Evolutionary conservation across 805 yeast species (phyloP).

Genomic region (Brettanomyces bruxellensis): DNA sequence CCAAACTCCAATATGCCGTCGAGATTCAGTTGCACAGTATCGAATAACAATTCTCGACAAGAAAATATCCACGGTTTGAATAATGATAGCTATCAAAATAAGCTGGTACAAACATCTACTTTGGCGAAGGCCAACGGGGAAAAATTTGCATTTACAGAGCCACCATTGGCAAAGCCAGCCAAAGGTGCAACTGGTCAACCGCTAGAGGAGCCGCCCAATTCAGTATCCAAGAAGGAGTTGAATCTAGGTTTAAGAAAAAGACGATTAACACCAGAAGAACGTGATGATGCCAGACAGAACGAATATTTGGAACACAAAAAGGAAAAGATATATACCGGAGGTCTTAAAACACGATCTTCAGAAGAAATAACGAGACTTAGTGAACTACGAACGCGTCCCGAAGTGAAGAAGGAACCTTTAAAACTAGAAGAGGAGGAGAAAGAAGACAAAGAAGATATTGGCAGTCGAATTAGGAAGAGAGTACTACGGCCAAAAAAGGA

Average conservation of each 20-base stretch:
- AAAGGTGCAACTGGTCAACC: slow-evolving; percentile 67
- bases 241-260: slow-evolving; percentile 7
- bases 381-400: slow-evolving; percentile 10
- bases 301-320: slow-evolving; percentile 7
- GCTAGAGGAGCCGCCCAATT: slow-evolving; percentile 58
- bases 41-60: too few relatives aligned
- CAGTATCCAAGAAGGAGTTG: slow-evolving; percentile 47
- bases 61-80: too few relatives aligned
- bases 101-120: too few relatives aligned
- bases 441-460: too few relatives aligned
- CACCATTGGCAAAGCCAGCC: slow-evolving; percentile 40
- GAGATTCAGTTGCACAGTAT: too few relatives aligned
- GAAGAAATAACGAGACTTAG: slow-evolving; percentile 27
- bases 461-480: too few relatives aligned
- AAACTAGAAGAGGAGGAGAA: not conserved
- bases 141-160: slow-evolving; percentile 39
- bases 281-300: slow-evolving; percentile 6
- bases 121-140: not conserved
- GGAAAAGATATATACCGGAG: slow-evolving; percentile 12
- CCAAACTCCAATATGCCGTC: too few relatives aligned
- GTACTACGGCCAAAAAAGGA: too few relatives aligned
- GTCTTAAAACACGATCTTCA: slow-evolving; percentile 26
- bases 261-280: slow-evolving; percentile 7
- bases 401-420: not conserved
- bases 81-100: too few relatives aligned